Conservation (phyloP, 176 grass and related monocot species). For the Rhipidocladum racemiflorum region DNA sequence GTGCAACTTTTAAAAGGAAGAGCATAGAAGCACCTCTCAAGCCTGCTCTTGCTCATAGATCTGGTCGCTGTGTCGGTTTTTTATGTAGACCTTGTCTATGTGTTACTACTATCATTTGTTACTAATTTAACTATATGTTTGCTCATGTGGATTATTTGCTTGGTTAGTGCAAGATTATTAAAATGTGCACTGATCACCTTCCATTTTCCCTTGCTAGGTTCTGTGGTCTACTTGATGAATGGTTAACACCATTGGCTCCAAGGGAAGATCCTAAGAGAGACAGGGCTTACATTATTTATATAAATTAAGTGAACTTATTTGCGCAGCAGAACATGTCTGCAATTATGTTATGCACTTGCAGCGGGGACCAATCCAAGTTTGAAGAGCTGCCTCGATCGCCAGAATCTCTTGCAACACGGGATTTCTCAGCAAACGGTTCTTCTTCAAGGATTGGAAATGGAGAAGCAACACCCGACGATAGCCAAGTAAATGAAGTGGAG, state of each 20-base stretch:
- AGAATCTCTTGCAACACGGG: constrained; percentile 92
- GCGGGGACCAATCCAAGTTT: constrained; percentile 81
- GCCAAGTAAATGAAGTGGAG: constrained; percentile 86
- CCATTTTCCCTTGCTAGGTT: constrained; percentile 33
- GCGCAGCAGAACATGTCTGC: constrained; percentile 28
- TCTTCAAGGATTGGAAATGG: constrained; percentile 58
- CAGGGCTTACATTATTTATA: neutral
- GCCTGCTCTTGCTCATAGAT: neutral
- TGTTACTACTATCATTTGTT: neutral
- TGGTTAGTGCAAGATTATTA: neutral
- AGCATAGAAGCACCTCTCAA: too few species aligned
- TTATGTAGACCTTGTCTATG: neutral
- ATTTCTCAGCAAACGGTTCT: constrained; percentile 67
- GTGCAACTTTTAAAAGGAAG: too few species aligned
- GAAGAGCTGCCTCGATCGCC: constrained; percentile 78
- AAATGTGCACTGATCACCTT: constrained; percentile 26
- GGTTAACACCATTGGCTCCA: neutral
- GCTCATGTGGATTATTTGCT: constrained; percentile 10
- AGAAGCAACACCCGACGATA: constrained; percentile 76
- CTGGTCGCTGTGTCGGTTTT: neutral
- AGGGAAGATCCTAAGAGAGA: constrained; percentile 26
- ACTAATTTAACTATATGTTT: neutral
- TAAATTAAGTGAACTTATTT: constrained; percentile 21
- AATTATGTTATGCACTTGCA: constrained; percentile 88
- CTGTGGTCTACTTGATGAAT: constrained; percentile 29